Evolutionary conservation across 2,329 filamentous ascomycete genomes (phyloP), one percentile per base, ranked within the genome.

Genomic region (Zymoseptoria ardabiliae): DNA sequence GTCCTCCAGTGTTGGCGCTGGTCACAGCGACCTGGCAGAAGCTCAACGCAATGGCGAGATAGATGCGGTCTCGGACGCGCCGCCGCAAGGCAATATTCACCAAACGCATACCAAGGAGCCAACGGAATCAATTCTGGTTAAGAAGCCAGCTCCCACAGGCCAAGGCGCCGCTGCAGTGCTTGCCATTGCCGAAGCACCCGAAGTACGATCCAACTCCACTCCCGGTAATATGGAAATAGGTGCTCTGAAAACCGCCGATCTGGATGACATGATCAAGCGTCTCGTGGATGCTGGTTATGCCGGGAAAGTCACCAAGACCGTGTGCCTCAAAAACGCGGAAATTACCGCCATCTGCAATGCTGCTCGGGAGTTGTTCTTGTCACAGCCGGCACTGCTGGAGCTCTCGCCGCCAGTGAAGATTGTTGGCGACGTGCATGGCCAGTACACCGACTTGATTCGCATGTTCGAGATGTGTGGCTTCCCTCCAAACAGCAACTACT

Each of bases 381-480:
- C 89, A 4, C 94, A 99, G 72, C 94, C 94, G 3, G 91, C 94
- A 1, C 80, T 99, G 22, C 78, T 99, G 58, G 94, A 99, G 76
- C 82, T 99, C 52, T 88, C 93, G 63, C 90, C 94, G 4, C 93
- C 94, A 0, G 94, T 99, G 71, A 99, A 99, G 78, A 95, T 99
- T 69, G 94, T 97, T 25, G 93, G 93, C 55, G 93, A 97, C 72
- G 91, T 97, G 13, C 93, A 97, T 73, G 93, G 93, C 55, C 93
- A 97, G 75, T 97, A 96, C 74, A 96, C 91, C 10, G 93, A 97
- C 74, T 79, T 97, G 55, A 95, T 97, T 70, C 87, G 93, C 64
- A 90, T 97, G 83, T 97, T 97, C 71, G 93, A 97, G 75, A 97
- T 97, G 92, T 97, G 93, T 72, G 93, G 93, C 4, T 97, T 97